Evolutionary conservation across 306 rosid species (phyloP).

Genomic region (Geum urbanum): DNA sequence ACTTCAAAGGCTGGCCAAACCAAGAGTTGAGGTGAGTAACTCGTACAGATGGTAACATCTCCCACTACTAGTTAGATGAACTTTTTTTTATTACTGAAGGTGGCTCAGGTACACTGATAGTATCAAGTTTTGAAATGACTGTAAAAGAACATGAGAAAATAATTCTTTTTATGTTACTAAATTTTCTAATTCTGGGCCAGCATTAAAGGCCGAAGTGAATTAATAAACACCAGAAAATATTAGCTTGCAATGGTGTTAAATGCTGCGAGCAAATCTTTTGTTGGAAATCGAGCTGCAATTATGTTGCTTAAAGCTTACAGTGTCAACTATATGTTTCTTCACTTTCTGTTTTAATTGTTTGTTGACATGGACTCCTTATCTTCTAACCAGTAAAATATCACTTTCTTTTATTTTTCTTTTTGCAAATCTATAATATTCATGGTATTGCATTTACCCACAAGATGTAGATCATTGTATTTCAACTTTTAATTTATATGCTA

Average conservation of each 20-base stretch:
- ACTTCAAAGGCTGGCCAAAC: constrained; percentile 83
- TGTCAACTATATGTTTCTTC: background rate
- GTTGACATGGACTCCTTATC: background rate
- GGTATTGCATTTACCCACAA: background rate
- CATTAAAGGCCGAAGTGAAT: background rate
- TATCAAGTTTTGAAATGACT: background rate
- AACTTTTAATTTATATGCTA: background rate
- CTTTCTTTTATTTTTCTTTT: background rate
- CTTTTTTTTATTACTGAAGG: background rate
- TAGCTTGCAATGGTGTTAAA: background rate
- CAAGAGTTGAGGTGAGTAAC: constrained; percentile 76
- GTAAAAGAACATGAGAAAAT: background rate
- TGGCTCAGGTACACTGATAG: no score
- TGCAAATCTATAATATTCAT: background rate
- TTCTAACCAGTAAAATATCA: background rate
- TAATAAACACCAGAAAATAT: background rate
- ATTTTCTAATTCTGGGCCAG: background rate
- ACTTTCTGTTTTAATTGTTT: background rate
- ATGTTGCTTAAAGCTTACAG: background rate
- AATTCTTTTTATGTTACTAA: background rate
- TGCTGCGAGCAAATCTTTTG: background rate
- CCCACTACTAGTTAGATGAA: constrained; percentile 1
- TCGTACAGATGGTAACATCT: constrained; percentile 9
- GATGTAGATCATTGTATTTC: background rate
- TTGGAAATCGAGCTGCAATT: background rate